Conservation (phyloP, 192 early-diverging fungal species). For the Coemansia sp. region DNA sequence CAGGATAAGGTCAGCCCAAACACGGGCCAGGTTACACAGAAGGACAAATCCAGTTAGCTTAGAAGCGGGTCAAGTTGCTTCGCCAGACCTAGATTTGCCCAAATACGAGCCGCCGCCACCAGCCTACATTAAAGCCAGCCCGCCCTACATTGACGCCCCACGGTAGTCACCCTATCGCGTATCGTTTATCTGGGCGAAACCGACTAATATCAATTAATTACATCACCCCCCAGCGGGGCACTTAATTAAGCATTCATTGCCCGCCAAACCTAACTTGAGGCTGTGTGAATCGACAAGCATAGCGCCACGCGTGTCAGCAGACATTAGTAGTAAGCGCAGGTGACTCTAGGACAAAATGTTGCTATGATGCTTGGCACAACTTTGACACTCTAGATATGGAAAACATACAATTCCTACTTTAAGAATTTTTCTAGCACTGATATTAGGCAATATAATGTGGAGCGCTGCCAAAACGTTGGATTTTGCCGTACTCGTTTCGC, state of each 20-base stretch:
- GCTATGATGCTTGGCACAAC: neutral
- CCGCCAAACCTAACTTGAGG: neutral
- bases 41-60: neutral
- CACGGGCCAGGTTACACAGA: neutral
- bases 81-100: constrained; percentile 18
- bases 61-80: neutral
- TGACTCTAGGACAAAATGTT: neutral
- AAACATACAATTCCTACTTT: neutral
- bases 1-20: neutral
- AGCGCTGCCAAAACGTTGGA: constrained; percentile 24
- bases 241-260: too few species aligned
- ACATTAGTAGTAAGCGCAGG: neutral
- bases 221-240: neutral
- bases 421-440: neutral
- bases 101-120: constrained; percentile 40
- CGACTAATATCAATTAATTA: neutral
- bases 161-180: too few species aligned
- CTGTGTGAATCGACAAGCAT: neutral
- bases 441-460: constrained; percentile 15
- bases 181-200: neutral
- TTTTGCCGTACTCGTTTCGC: constrained; percentile 25
- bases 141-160: neutral
- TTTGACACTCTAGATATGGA: neutral
- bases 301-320: neutral
- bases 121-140: constrained; percentile 13